Evolutionary conservation across 2,329 filamentous ascomycete species (phyloP).

Genomic region (Trichoderma gracile): DNA sequence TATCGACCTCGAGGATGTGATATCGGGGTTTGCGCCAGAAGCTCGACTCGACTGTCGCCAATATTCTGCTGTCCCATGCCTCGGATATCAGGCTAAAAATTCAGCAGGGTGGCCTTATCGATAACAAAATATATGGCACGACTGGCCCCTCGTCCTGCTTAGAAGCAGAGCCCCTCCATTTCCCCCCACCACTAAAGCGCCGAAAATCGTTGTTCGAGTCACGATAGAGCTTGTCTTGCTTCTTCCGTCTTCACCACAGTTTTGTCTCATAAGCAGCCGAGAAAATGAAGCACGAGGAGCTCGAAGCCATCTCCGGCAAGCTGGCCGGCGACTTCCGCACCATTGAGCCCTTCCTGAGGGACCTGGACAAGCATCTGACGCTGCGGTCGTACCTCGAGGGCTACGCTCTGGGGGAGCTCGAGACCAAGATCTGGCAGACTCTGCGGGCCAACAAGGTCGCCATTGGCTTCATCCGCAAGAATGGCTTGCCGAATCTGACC

Average conservation of each 20-base stretch:
- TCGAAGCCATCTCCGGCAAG: conserved; percentile 52
- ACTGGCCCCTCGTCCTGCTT: conserved; percentile 24
- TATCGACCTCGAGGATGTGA: conserved; percentile 30
- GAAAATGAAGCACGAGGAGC: conserved; percentile 58
- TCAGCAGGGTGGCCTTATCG: conserved; percentile 26
- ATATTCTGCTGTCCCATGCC: conserved; percentile 27
- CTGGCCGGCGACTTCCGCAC: conserved; percentile 75
- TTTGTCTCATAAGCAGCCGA: conserved; percentile 29
- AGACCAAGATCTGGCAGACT: conserved; percentile 80
- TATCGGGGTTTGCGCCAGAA: conserved; percentile 25
- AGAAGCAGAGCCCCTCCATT: conserved; percentile 30
- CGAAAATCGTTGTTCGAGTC: conserved; percentile 34
- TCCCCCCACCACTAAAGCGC: conserved; percentile 30
- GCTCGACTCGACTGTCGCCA: neutral
- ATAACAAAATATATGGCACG: conserved; percentile 28
- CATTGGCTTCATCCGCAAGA: conserved; percentile 76
- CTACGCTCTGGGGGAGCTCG: conserved; percentile 73
- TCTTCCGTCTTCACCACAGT: conserved; percentile 10
- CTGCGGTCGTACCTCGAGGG: conserved; percentile 84
- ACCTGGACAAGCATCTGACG: conserved; percentile 83
- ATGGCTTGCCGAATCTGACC: conserved; percentile 70
- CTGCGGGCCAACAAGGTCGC: conserved; percentile 84
- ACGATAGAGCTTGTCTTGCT: conserved; percentile 25
- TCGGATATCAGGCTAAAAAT: conserved; percentile 34
- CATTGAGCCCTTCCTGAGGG: conserved; percentile 70